These are phyloP conservation scores for Dendrobium chrysotoxum DNA, from an alignment of 106 monocot species.

Conservation along the genomic window DNA sequence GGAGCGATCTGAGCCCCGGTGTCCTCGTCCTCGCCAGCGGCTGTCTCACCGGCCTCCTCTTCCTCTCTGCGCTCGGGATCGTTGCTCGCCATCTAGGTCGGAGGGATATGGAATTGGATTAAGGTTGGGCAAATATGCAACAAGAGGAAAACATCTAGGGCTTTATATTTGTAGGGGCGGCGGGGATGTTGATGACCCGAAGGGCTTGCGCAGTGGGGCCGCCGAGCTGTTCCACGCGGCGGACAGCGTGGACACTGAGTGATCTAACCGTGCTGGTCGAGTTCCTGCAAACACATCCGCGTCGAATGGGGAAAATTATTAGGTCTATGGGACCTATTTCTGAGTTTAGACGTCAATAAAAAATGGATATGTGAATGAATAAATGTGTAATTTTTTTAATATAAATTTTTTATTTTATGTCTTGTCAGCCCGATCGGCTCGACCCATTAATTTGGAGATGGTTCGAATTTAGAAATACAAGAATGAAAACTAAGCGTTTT, in stretches of 20 bases:
- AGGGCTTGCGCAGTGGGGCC: not conserved
- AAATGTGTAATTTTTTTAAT: too few species aligned
- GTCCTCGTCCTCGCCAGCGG: slow-evolving; percentile 63
- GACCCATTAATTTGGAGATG: too few species aligned
- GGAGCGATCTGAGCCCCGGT: slow-evolving; percentile 82
- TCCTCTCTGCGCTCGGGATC: slow-evolving; percentile 43
- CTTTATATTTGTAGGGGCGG: not conserved
- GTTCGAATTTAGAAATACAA: too few species aligned
- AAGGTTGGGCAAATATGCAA: not conserved
- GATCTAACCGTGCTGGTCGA: too few species aligned
- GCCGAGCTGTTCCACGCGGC: not conserved
- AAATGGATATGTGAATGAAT: too few species aligned
- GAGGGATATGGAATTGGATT: not conserved
- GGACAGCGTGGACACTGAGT: not conserved
- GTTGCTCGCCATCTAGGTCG: slow-evolving; percentile 47
- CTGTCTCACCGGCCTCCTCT: slow-evolving; percentile 27
- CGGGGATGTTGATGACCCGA: not conserved
- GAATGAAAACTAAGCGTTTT: too few species aligned
- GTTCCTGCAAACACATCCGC: too few species aligned
- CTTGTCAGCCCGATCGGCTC: too few species aligned
- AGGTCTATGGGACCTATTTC: too few species aligned
- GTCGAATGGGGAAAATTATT: too few species aligned
- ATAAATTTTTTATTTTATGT: too few species aligned
- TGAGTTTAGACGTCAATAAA: too few species aligned
- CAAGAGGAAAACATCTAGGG: not conserved